Conservation (phyloP, 805 yeast genomes). For the Candida verbasci region DNA sequence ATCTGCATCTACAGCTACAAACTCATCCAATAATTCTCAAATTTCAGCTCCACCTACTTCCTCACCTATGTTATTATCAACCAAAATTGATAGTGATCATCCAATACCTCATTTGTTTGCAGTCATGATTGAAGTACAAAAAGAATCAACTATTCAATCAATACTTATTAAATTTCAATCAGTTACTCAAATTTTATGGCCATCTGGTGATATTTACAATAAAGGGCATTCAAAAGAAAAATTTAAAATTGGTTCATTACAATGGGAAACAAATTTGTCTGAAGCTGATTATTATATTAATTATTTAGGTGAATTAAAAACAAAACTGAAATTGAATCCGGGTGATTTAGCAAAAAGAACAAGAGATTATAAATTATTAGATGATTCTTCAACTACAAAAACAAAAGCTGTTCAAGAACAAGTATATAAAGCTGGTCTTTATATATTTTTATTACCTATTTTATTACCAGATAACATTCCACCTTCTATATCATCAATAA, state of each 20-base stretch:
- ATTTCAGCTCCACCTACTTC: neutral
- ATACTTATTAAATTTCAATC: slow-evolving; percentile 42
- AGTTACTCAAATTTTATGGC: slow-evolving; percentile 46
- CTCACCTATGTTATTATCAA: slow-evolving; percentile 34
- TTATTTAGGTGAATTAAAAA: slow-evolving; percentile 36
- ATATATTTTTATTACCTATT: slow-evolving; percentile 62
- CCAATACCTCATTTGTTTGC: slow-evolving; percentile 53
- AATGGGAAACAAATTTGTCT: slow-evolving; percentile 40
- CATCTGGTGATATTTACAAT: slow-evolving; percentile 47
- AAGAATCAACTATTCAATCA: slow-evolving; percentile 29
- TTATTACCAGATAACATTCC: slow-evolving; percentile 60
- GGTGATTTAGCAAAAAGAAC: slow-evolving; percentile 42
- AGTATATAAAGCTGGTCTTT: slow-evolving; percentile 57
- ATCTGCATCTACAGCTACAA: neutral
- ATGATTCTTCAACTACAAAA: slow-evolving; percentile 12
- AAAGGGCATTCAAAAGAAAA: slow-evolving; percentile 41
- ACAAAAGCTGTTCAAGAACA: slow-evolving; percentile 1
- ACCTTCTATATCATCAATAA: slow-evolving; percentile 51
- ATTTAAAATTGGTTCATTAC: slow-evolving; percentile 43
- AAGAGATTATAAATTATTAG: slow-evolving; percentile 22
- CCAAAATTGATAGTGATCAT: slow-evolving; percentile 33
- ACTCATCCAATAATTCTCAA: neutral
- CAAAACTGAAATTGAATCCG: slow-evolving; percentile 32
- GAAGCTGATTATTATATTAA: slow-evolving; percentile 45
- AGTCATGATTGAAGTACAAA: slow-evolving; percentile 41